Percentiles rank a stretch among this genome's conserved stretches.
These are phyloP conservation scores for Dendrobium officinale DNA, from an alignment of 106 monocot species.

Conservation along the genomic window DNA sequence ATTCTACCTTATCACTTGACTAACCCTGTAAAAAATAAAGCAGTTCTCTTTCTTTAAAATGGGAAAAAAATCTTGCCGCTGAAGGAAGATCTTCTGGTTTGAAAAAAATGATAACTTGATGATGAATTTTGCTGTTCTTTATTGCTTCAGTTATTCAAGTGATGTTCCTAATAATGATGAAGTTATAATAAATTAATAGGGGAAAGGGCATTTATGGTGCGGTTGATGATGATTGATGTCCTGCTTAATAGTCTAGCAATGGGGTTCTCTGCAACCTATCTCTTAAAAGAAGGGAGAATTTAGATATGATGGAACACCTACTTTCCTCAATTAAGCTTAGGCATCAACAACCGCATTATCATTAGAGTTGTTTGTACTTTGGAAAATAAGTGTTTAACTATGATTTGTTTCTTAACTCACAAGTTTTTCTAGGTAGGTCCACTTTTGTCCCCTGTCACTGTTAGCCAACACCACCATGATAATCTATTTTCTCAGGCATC, in stretches of 20 bases:
- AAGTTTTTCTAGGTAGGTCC: not conserved
- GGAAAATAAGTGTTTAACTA: not conserved
- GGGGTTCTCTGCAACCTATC: not conserved
- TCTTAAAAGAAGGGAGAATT: not conserved
- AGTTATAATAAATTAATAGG: not conserved
- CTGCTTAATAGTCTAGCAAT: not conserved
- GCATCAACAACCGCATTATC: conserved; percentile 3
- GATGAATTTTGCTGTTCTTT: not conserved
- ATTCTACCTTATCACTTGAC: too few species aligned
- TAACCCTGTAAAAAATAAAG: not conserved
- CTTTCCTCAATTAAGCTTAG: not conserved
- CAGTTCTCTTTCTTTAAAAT: not conserved
- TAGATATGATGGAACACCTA: not conserved
- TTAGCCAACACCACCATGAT: too few species aligned
- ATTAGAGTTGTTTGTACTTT: not conserved
- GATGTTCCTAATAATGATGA: not conserved
- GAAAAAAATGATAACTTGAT: not conserved
- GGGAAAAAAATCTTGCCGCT: not conserved
- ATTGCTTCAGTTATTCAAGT: not conserved
- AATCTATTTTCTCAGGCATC: too few species aligned
- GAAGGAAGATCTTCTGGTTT: not conserved
- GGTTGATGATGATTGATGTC: not conserved
- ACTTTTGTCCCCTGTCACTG: too few species aligned
- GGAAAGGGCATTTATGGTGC: not conserved
- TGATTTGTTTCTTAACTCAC: not conserved